Percentiles rank a stretch among this genome's conserved stretches.
Conservation (phyloP, 352 stramenopile genomes). For the Phytophthora kernoviae region DNA sequence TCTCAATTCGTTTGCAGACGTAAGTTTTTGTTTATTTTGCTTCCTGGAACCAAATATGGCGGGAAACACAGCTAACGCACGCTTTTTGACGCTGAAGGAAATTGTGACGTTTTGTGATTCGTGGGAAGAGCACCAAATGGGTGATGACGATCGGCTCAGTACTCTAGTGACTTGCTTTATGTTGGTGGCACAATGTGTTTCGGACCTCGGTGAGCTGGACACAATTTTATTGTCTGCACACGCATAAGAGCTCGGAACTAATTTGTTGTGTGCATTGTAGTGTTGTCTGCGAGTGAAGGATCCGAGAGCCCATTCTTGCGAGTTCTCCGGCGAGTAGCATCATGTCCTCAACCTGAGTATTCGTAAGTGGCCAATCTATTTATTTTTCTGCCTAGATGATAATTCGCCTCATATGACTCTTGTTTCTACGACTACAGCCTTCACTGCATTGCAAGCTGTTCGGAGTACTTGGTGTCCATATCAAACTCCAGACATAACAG, state of each 20-base stretch:
- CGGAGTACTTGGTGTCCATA: slow-evolving; percentile 43
- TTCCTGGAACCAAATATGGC: background rate
- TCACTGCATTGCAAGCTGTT: slow-evolving; percentile 50
- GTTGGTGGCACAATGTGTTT: slow-evolving; percentile 56
- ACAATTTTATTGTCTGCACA: background rate
- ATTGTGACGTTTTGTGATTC: slow-evolving; percentile 45
- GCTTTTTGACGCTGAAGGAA: slow-evolving; percentile 36
- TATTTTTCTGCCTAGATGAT: background rate
- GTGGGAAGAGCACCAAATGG: slow-evolving; percentile 24
- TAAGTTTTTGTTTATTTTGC: slow-evolving; percentile 24
- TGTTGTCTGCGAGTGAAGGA: slow-evolving; percentile 12
- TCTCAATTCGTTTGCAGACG: slow-evolving; percentile 61
- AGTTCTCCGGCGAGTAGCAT: slow-evolving; percentile 38
- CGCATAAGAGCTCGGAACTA: background rate
- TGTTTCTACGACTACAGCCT: slow-evolving; percentile 13
- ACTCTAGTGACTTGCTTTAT: slow-evolving; percentile 58
- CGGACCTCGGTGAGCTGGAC: slow-evolving; percentile 44
- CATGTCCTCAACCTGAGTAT: slow-evolving; percentile 35
- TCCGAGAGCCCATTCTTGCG: slow-evolving; percentile 27
- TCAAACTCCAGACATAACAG: slow-evolving; percentile 22
- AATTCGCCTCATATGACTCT: background rate
- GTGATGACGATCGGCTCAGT: slow-evolving; percentile 40
- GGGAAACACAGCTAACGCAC: background rate
- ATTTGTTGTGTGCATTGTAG: slow-evolving; percentile 6
- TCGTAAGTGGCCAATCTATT: slow-evolving; percentile 43